A percentile compares a stretch with the other conserved stretches of the same genome.
These are phyloP conservation scores for Coleophoma cylindrospora DNA, from an alignment of 2,329 filamentous ascomycete species.

Conservation along the genomic window DNA sequence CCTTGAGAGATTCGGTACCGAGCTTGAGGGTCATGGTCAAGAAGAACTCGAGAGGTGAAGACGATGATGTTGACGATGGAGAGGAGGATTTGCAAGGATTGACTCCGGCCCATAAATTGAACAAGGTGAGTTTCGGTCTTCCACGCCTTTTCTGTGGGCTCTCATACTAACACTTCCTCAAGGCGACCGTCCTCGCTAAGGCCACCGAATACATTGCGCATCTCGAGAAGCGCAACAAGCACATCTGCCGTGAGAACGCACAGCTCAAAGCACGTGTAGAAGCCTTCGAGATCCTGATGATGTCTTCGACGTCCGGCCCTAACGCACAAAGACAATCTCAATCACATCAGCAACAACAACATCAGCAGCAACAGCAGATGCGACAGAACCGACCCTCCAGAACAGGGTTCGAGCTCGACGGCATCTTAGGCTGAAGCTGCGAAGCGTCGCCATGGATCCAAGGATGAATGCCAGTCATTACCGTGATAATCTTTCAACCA, in stretches of 20 bases:
- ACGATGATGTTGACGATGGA: constrained; percentile 24
- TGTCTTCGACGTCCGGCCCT: constrained; percentile 33
- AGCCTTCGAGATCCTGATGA: constrained; percentile 75
- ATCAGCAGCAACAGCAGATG: not conserved
- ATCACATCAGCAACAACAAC: not conserved
- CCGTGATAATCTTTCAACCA: too few relatives aligned
- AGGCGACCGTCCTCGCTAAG: constrained; percentile 67
- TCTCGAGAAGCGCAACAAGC: constrained; percentile 82
- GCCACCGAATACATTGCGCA: constrained; percentile 95
- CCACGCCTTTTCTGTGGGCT: too few relatives aligned
- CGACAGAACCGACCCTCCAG: not conserved
- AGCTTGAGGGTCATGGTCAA: constrained; percentile 52
- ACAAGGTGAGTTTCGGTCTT: constrained; percentile 43
- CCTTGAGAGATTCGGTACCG: constrained; percentile 68
- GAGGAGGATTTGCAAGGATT: constrained; percentile 55
- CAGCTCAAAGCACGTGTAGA: constrained; percentile 73
- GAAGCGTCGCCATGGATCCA: too few relatives aligned
- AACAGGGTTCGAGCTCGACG: too few relatives aligned
- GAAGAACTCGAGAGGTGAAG: constrained; percentile 47
- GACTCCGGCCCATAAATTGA: constrained; percentile 61
- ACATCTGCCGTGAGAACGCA: constrained; percentile 75
- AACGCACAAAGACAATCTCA: constrained; percentile 7
- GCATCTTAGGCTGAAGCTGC: too few relatives aligned
- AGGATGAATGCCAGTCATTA: too few relatives aligned
- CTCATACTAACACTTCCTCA: not conserved